Conservation (phyloP, 2,329 filamentous ascomycete species). For the Colletotrichum limetticola region DNA sequence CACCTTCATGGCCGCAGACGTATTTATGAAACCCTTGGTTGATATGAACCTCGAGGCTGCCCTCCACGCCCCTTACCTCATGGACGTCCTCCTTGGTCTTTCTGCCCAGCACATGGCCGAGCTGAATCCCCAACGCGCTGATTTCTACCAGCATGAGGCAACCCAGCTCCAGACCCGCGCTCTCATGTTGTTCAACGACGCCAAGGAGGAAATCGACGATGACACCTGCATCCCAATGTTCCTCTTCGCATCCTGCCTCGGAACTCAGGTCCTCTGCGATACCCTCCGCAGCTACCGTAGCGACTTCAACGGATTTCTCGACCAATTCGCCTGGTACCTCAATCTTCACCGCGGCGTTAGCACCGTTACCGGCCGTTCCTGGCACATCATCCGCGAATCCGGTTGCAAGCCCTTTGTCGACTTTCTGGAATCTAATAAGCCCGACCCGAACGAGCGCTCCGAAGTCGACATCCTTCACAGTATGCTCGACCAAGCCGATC, state of each 20-base stretch:
- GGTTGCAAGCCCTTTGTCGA: conserved; percentile 43
- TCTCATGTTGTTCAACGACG: conserved; percentile 44
- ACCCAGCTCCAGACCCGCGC: conserved; percentile 44
- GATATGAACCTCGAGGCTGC: conserved; percentile 46
- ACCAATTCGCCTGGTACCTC: conserved; percentile 53
- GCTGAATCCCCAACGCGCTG: conserved; percentile 34
- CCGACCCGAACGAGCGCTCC: conserved; percentile 44
- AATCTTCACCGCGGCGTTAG: conserved; percentile 55
- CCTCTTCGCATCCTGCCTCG: conserved; percentile 52
- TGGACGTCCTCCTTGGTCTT: conserved; percentile 50
- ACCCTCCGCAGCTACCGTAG: conserved; percentile 44
- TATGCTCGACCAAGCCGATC: conserved; percentile 29
- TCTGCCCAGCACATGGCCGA: conserved; percentile 50
- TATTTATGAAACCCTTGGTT: conserved; percentile 39
- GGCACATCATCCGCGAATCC: conserved; percentile 47
- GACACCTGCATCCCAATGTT: conserved; percentile 52
- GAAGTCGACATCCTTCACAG: conserved; percentile 39
- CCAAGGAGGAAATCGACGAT: conserved; percentile 37
- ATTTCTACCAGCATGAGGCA: conserved; percentile 42
- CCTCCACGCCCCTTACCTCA: conserved; percentile 47
- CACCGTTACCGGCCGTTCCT: conserved; percentile 47
- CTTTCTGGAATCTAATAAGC: conserved; percentile 36
- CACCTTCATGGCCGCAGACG: conserved; percentile 36
- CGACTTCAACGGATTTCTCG: conserved; percentile 52
- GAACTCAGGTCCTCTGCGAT: conserved; percentile 32